Conservation (phyloP, 2,329 filamentous ascomycete species). For the Aspergillus awamori region DNA sequence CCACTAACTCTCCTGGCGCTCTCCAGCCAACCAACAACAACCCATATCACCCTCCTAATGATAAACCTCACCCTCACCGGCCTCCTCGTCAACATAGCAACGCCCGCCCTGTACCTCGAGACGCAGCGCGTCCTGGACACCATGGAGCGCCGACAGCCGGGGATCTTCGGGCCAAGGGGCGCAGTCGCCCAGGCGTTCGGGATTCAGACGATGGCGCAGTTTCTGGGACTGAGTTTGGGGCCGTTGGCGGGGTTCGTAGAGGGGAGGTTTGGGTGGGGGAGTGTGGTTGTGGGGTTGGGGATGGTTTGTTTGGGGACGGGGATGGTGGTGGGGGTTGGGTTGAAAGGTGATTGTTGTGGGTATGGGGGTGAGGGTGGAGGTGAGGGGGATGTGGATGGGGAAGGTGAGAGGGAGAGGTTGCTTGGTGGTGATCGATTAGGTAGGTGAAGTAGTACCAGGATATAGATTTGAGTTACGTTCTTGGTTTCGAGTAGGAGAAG, state of each 20-base stretch:
- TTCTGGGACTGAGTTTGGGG: constrained; percentile 61
- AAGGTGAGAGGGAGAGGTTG: constrained; percentile 12
- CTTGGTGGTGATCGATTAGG: neutral
- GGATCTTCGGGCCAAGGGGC: constrained; percentile 62
- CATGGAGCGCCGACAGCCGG: constrained; percentile 64
- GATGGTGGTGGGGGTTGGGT: constrained; percentile 30
- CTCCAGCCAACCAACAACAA: constrained; percentile 58
- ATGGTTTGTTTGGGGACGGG: constrained; percentile 20
- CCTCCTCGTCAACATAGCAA: constrained; percentile 58
- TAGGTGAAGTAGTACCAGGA: neutral
- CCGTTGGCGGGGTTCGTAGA: constrained; percentile 56
- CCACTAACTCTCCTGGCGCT: constrained; percentile 68
- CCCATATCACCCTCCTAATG: constrained; percentile 67
- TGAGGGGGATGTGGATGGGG: neutral
- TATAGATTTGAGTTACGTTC: neutral
- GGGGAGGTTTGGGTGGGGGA: constrained; percentile 36
- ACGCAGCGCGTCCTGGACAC: constrained; percentile 57
- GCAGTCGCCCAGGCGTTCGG: constrained; percentile 69
- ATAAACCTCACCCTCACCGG: constrained; percentile 65
- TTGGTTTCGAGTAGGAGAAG: neutral
- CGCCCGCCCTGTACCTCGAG: constrained; percentile 72
- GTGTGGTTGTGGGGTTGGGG: constrained; percentile 34
- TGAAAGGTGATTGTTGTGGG: constrained; percentile 14
- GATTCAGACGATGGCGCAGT: constrained; percentile 66
- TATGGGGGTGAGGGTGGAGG: neutral